phyloP scores from a whole-genome alignment of 176 grass and related monocot species.

The Canna indica region DNA sequence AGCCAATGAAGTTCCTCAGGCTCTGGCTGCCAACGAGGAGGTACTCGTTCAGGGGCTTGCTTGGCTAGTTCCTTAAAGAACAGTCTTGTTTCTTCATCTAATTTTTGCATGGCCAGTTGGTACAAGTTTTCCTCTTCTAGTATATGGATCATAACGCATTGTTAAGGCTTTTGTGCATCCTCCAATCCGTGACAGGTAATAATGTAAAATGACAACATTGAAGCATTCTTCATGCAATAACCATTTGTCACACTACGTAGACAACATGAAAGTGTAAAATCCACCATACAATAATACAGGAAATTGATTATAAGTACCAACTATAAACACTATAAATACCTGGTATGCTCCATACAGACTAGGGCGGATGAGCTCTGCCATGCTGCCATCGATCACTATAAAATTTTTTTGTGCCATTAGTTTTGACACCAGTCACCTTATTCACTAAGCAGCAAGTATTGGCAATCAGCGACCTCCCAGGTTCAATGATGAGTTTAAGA shows the following conservation, averaged over 20 bases:
- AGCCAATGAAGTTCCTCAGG: too few species aligned
- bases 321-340: slow-evolving; percentile 25
- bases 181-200: too few species aligned
- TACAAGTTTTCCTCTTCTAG: too few species aligned
- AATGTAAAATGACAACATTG: background rate
- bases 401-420: slow-evolving; percentile 95
- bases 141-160: too few species aligned
- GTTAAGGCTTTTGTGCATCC: too few species aligned
- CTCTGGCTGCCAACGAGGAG: too few species aligned
- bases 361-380: slow-evolving; percentile 98
- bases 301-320: background rate
- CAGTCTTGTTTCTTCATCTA: too few species aligned
- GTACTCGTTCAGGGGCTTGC: too few species aligned
- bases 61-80: too few species aligned
- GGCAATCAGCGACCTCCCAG: slow-evolving; percentile 89
- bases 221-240: background rate
- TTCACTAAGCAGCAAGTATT: slow-evolving; percentile 92
- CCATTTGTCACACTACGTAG: background rate
- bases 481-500: slow-evolving; percentile 92
- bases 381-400: slow-evolving; percentile 89
- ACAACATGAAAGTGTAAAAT: background rate
- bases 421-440: slow-evolving; percentile 88
- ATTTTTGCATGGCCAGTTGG: too few species aligned
- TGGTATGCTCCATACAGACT: slow-evolving; percentile 98
- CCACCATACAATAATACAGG: too few species aligned